Evolutionary conservation across 1,284 basidiomycete genomes (phyloP), one percentile per base, ranked within the genome.

Genomic region (Phellinidium pouzarii): DNA sequence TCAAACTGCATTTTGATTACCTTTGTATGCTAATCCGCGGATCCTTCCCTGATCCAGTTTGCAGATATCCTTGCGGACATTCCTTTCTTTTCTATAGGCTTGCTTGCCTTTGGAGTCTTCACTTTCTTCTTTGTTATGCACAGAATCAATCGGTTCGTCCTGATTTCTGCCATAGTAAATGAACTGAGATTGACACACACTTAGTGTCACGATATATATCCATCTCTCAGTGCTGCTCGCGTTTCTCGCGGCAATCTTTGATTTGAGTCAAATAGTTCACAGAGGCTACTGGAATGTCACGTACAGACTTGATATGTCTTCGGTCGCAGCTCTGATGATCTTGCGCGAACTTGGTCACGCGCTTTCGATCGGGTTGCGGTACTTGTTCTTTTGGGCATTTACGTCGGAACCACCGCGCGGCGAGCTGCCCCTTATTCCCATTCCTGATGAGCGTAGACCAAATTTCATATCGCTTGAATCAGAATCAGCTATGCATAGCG

Each of bases 361-460:
- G 3, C 59, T 85, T 14, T 77, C 84, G 9, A 64, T 76, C 50
- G 80, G 79, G 3, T 66, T 79, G 44, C 75, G 80, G 40, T 80
- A 79, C 61, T 62, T 87, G 14, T 87, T 82, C 62, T 80, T 81
- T 56, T 89, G 86, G 87, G 68, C 66, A 41, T 78, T 80, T 55
- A 78, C 83, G 36, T 73, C 78, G 19, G 72, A 74, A 57, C 74
- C 80, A 46, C 81, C 83, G 14, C 65, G 67, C 26, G 73, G 70
- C 40, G 75, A 78, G 59, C 58, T 61, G 4, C 60, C 58, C 25
- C 55, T 62, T 19, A 14, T 55, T 20, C 52, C 60, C 43, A 48
- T 53, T 23, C 48, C 57, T 29, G 52, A 52, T n/a, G 43, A 46
- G 50, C 47, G 58, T 48, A 53, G 59, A 55, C 48, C 59, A 51